Evolutionary conservation across 116 monocot species (phyloP).

Genomic region (Thalassia testudinum): DNA sequence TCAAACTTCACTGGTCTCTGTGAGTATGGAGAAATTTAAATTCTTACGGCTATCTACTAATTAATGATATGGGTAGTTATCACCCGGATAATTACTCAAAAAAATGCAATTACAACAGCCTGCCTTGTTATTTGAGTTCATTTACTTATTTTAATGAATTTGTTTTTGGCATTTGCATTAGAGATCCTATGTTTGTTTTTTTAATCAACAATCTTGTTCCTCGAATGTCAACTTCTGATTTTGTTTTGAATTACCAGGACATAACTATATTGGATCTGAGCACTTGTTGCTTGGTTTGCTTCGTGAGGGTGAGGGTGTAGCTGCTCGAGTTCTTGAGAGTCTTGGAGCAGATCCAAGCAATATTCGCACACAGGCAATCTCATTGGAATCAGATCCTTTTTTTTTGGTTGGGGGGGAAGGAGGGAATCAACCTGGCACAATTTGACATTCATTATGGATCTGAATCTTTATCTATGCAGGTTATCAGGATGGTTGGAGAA

Average conservation of each 20-base stretch:
- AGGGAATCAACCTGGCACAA: no score
- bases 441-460: no score
- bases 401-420: neutral
- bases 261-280: conserved; percentile 47
- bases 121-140: no score
- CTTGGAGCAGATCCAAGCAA: conserved; percentile 38
- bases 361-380: conserved; percentile 31
- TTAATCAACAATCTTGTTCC: no score
- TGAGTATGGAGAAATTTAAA: neutral
- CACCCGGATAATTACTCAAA: neutral
- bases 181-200: no score
- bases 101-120: neutral
- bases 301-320: conserved; percentile 47
- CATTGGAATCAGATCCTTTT: neutral
- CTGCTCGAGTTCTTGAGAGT: conserved; percentile 41
- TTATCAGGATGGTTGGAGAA: conserved; percentile 93
- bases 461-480: conserved; percentile 18
- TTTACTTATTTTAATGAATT: no score
- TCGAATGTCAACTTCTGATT: no score
- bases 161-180: no score
- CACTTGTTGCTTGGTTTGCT: conserved; percentile 49
- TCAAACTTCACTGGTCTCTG: neutral
- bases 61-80: no score
- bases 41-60: neutral
- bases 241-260: conserved; percentile 12